These are phyloP conservation scores for Yamadazyma buinensis DNA, from an alignment of 1,139 yeast species.

Conservation along the genomic window DNA sequence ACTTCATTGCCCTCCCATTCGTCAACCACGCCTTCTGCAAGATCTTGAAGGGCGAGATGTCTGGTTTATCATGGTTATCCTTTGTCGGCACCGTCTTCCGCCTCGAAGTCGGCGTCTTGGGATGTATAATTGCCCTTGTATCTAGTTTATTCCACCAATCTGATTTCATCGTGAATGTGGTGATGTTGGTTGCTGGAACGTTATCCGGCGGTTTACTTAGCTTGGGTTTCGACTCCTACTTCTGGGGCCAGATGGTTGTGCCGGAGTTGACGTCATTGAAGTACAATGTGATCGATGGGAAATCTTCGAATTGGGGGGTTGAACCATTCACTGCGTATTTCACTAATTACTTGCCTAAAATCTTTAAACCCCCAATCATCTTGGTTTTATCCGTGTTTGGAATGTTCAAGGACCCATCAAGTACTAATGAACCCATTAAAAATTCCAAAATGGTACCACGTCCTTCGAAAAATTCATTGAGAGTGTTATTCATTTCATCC, in stretches of 20 bases:
- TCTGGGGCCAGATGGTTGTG: slow-evolving; percentile 57
- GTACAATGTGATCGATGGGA: slow-evolving; percentile 72
- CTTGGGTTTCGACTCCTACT: slow-evolving; percentile 61
- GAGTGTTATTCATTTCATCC: slow-evolving; percentile 39
- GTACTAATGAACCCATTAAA: neutral
- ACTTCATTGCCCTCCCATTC: slow-evolving; percentile 78
- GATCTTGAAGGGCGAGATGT: slow-evolving; percentile 46
- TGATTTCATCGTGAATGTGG: slow-evolving; percentile 27
- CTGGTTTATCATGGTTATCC: slow-evolving; percentile 57
- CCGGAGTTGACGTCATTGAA: slow-evolving; percentile 76
- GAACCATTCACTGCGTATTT: slow-evolving; percentile 75
- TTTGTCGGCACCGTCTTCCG: slow-evolving; percentile 70
- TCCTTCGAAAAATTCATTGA: slow-evolving; percentile 36
- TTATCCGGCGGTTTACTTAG: slow-evolving; percentile 50
- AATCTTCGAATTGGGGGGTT: slow-evolving; percentile 77
- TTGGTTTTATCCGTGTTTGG: slow-evolving; percentile 47
- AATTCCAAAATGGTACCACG: slow-evolving; percentile 13
- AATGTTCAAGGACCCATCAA: slow-evolving; percentile 30
- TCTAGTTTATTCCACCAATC: slow-evolving; percentile 43
- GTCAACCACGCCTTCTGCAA: slow-evolving; percentile 54
- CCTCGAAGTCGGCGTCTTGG: slow-evolving; percentile 64
- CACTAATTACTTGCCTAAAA: slow-evolving; percentile 36
- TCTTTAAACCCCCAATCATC: slow-evolving; percentile 60
- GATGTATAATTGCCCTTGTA: slow-evolving; percentile 41
- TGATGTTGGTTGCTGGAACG: slow-evolving; percentile 51